Percentiles rank a stretch among this genome's conserved stretches.
Conservation (phyloP, 805 yeast species). For the Metschnikowia colocasiae region DNA sequence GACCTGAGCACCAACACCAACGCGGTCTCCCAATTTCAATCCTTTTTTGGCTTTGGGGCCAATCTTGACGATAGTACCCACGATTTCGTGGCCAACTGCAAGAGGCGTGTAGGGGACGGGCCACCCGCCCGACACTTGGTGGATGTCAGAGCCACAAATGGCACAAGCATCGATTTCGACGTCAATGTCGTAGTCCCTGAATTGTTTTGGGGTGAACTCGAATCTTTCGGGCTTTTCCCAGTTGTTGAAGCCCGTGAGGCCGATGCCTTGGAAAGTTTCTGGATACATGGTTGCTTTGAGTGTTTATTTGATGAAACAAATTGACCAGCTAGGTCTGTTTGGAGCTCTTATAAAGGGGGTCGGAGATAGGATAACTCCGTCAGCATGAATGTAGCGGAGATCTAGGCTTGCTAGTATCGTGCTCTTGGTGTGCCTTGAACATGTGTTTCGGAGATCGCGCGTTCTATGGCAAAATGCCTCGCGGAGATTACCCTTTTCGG, state of each 20-base stretch:
- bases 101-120: constrained; percentile 19
- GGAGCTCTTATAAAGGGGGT: too few species aligned
- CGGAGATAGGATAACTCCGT: too few species aligned
- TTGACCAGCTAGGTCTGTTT: too few species aligned
- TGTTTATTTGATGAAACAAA: too few species aligned
- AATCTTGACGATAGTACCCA: constrained; percentile 11
- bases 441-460: too few species aligned
- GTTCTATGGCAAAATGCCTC: too few species aligned
- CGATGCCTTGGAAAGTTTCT: constrained; percentile 10
- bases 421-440: too few species aligned
- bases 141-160: constrained; percentile 57
- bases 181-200: constrained; percentile 14
- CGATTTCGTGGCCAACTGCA: constrained; percentile 25
- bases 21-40: constrained; percentile 65
- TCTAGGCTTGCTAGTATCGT: too few species aligned
- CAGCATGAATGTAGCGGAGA: too few species aligned
- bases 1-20: constrained; percentile 71
- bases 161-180: constrained; percentile 12
- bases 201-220: constrained; percentile 10
- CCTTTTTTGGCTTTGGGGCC: constrained; percentile 11
- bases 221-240: constrained; percentile 12
- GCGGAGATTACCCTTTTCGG: too few species aligned
- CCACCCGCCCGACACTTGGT: constrained; percentile 51
- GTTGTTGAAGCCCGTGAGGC: constrained; percentile 6
- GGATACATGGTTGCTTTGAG: constrained; percentile 7